phyloP scores from a whole-genome alignment of 805 yeast genomes.

The Millerozyma miso region DNA sequence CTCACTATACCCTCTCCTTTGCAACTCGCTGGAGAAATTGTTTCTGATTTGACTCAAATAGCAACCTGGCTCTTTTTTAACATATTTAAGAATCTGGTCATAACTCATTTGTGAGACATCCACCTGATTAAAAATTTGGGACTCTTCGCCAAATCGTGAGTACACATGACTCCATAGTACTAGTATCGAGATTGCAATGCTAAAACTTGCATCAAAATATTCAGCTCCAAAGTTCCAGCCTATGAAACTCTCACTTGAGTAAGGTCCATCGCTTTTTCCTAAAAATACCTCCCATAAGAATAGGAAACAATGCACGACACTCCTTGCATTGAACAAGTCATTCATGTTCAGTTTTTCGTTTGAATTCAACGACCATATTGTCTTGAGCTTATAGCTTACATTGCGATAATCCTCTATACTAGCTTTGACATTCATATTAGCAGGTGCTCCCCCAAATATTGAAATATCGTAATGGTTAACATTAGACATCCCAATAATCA shows the following conservation, averaged over 20 bases:
- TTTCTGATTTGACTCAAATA: constrained; percentile 31
- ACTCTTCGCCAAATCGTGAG: constrained; percentile 30
- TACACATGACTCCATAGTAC: constrained; percentile 39
- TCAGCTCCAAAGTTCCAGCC: constrained; percentile 33
- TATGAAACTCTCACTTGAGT: constrained; percentile 9
- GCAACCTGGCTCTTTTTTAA: constrained; percentile 35
- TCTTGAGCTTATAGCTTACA: constrained; percentile 30
- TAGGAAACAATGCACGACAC: constrained; percentile 36
- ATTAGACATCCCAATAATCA: constrained; percentile 55
- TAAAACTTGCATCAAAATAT: constrained; percentile 33
- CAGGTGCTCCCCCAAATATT: constrained; percentile 77
- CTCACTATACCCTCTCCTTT: constrained; percentile 20
- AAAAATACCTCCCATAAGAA: constrained; percentile 38
- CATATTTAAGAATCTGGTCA: constrained; percentile 21
- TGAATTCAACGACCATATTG: constrained; percentile 25
- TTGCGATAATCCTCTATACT: constrained; percentile 30
- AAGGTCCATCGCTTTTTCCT: constrained; percentile 11
- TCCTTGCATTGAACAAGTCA: constrained; percentile 29
- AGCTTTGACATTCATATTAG: constrained; percentile 54
- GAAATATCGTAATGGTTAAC: constrained; percentile 76
- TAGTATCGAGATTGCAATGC: constrained; percentile 33
- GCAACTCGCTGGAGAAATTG: constrained; percentile 27
- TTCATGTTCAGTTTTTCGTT: constrained; percentile 11
- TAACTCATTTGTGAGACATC: constrained; percentile 14
- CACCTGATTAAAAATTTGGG: constrained; percentile 17